A percentile compares a stretch with the other conserved stretches of the same genome.
These are phyloP conservation scores for Dioszegia aurantiaca DNA, from an alignment of 768 basidiomycete genomes.

Conservation along the genomic window DNA sequence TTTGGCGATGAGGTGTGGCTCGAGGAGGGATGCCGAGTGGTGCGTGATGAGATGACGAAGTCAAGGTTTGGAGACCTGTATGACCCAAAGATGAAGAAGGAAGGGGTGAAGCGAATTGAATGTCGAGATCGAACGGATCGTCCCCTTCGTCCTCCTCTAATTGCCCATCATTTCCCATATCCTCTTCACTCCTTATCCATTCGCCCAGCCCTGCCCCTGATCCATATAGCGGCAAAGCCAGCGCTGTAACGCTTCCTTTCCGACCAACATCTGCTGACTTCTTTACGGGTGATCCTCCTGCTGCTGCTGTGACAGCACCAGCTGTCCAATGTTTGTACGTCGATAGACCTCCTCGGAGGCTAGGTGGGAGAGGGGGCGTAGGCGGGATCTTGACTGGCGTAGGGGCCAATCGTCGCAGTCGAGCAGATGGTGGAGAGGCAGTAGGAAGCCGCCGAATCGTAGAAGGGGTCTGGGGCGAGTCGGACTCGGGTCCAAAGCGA, in stretches of 20 bases:
- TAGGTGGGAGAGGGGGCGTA: neutral
- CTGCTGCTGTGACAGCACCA: no score
- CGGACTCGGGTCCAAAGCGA: neutral
- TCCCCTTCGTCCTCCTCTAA: neutral
- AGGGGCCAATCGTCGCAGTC: constrained; percentile 34
- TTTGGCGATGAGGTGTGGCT: neutral
- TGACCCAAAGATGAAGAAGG: neutral
- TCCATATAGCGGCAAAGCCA: no score
- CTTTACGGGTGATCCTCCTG: no score
- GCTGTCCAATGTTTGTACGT: no score
- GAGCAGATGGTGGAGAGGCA: constrained; percentile 22
- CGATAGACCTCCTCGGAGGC: no score
- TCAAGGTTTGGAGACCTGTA: neutral
- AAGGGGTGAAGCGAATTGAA: constrained; percentile 3
- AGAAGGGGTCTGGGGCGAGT: constrained; percentile 14
- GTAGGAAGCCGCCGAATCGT: constrained; percentile 4
- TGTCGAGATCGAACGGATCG: constrained; percentile 4
- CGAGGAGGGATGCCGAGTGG: neutral
- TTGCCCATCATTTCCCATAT: neutral
- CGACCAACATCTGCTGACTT: no score
- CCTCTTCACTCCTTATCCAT: neutral
- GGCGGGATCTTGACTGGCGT: constrained; percentile 35
- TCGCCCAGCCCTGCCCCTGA: neutral
- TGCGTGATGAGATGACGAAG: neutral
- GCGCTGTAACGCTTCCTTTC: no score